A percentile compares a stretch with the other conserved stretches of the same genome.
Conservation (phyloP, 2,329 filamentous ascomycete genomes). For the Colletotrichum sidae region DNA sequence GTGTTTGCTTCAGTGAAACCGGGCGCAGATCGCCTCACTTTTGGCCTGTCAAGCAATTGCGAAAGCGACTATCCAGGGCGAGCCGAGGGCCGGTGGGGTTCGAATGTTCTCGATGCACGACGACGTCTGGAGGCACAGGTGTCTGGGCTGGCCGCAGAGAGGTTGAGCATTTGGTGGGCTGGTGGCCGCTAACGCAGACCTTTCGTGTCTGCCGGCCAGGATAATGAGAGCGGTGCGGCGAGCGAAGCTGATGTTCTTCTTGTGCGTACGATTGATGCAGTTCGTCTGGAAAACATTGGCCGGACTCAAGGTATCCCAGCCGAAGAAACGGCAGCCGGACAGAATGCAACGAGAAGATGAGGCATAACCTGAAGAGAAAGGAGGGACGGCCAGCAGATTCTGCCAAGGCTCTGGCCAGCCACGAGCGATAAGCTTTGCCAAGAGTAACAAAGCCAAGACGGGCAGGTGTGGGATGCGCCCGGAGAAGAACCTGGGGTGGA, state of each 20-base stretch:
- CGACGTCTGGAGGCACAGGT: too few relatives aligned
- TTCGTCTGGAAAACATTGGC: slow-evolving; percentile 21
- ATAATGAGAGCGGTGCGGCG: too few relatives aligned
- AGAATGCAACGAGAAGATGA: slow-evolving; percentile 13
- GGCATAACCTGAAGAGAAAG: neutral
- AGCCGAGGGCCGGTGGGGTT: too few relatives aligned
- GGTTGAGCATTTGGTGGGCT: too few relatives aligned
- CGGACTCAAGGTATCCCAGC: slow-evolving; percentile 15
- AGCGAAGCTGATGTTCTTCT: too few relatives aligned
- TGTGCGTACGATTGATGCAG: neutral
- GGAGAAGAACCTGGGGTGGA: slow-evolving; percentile 31
- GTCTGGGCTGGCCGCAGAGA: too few relatives aligned
- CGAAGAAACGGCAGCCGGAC: slow-evolving; percentile 13
- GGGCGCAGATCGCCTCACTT: neutral
- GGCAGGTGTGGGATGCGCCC: slow-evolving; percentile 35
- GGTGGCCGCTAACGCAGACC: too few relatives aligned
- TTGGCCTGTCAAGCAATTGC: neutral
- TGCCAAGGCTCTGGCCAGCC: slow-evolving; percentile 37
- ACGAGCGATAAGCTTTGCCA: slow-evolving; percentile 52
- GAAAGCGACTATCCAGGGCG: too few relatives aligned
- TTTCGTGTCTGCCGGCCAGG: too few relatives aligned
- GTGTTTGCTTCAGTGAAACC: slow-evolving; percentile 7
- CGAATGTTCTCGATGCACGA: too few relatives aligned
- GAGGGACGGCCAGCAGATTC: slow-evolving; percentile 7
- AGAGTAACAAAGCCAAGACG: slow-evolving; percentile 42